Evolutionary conservation across 1,284 basidiomycete species (phyloP), one percentile per base, ranked within the genome.

Genomic region (Malassezia slooffiae): DNA sequence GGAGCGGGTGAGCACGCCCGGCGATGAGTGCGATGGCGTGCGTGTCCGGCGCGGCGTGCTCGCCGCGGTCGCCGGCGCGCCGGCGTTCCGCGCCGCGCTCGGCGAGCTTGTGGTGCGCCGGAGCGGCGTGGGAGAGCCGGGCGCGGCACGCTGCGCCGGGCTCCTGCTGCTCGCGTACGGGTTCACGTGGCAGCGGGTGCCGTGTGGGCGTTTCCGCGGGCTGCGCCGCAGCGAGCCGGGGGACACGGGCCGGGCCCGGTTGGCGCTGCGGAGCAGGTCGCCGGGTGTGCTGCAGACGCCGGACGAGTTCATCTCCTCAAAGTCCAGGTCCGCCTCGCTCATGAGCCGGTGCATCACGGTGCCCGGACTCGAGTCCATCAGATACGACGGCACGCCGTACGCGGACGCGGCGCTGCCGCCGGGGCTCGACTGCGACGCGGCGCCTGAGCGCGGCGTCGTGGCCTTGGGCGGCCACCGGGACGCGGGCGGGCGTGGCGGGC

Each of bases 181-280:
- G 41, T 68, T 68, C 24, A 53, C 40, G 19, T 42, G 47, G 13
- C 47, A 53, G 31, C 49, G 40, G 22, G 60, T 62, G 8, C 64
- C 64, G 20, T 43, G 48, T 27, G 64, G 63, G n/a, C 55, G 57
- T 51, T 68, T 68, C 16, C 65, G 50, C 24, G 65, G 65, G 41
- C 61, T 64, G 31, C 65, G 46, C 9, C 65, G 50, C 30, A 58
- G 39, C 1, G 52, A 46, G 26, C 48, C 44, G 9, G 54, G 49
- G 9, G 50, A 46, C 7, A 13, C 43, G 41, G 17, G 34, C 33
- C 36, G 23, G 5, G 38, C 20, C 31, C 45, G 34, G 34, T 50
- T 45, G 30, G 46, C 43, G 8, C 50, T n/a, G n/a, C n/a, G n/a
- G n/a, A n/a, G 38, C 21, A 54, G 34, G 8, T 45, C 40, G 7